Conservation (phyloP, 164 flowering plant species). For the Akebia trifoliata region DNA sequence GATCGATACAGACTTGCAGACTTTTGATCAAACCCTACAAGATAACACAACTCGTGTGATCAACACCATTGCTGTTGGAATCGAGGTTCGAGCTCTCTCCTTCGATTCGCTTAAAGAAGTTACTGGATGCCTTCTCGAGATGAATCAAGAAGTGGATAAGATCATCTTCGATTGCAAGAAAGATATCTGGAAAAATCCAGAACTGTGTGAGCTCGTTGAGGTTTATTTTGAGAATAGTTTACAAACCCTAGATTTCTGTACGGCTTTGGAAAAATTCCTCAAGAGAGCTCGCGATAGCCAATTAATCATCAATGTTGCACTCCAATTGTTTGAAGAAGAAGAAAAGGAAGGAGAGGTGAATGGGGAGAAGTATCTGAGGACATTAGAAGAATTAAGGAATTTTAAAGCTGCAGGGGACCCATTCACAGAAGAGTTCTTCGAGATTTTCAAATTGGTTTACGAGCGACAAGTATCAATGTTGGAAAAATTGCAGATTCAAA, state of each 20-base stretch:
- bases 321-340: constrained; percentile 62
- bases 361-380: constrained; percentile 26
- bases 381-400: constrained; percentile 46
- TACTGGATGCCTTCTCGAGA: constrained; percentile 56
- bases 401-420: constrained; percentile 69
- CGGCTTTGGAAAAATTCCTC: constrained; percentile 57
- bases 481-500: constrained; percentile 43
- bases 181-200: constrained; percentile 67
- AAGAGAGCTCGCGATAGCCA: constrained; percentile 64
- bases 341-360: constrained; percentile 35
- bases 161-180: constrained; percentile 52
- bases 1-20: constrained; percentile 47
- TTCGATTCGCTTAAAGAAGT: constrained; percentile 61
- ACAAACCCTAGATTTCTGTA: constrained; percentile 68
- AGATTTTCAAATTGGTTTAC: constrained; percentile 44
- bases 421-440: constrained; percentile 61
- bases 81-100: constrained; percentile 52
- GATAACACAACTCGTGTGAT: constrained; percentile 52
- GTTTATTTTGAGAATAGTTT: constrained; percentile 75
- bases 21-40: constrained; percentile 51
- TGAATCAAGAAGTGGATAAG: constrained; percentile 72
- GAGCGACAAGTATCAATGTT: constrained; percentile 55
- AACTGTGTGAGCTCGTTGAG: constrained; percentile 55
- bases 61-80: constrained; percentile 44
- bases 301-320: constrained; percentile 49